Base-by-base conservation (phyloP, 176 grass and related monocot genomes). In the Eleusine indica region DNA sequence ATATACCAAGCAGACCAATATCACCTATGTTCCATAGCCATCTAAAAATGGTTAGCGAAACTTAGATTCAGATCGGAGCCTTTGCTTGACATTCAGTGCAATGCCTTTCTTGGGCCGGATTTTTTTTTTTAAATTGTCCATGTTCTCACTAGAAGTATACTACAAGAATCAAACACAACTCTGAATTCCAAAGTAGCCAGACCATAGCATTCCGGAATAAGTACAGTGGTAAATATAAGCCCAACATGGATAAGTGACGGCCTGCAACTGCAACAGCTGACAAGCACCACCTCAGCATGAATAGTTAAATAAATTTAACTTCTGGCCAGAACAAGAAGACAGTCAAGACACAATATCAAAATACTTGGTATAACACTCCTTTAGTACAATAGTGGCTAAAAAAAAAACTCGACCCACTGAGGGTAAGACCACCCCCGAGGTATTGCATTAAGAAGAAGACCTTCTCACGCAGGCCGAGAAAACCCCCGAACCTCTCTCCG, bases 201-300 rank as follows among this genome's bases (percentile, higher is more conserved):
- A 67, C 29, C 14, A 58, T 44, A 80, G 51, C 37, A 73, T 54
- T 47, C 5, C 58, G 43, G 61, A 58, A 58, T 58, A n/a, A 81
- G 46, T 48, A 43, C 58, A 82, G 63, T 77, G 25, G 42, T 21
- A 65, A 22, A 18, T 48, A 63, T 65, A 75, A 14, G 49, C 47
- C 37, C 61, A 19, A 82, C 51, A 74, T 74, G 57, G 70, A 64
- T 74, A 28, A 74, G 61, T 51, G n/a, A 30, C 43, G 28, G 69
- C 39, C 56, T 65, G 70, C 81, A 35, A 35, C 32, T 35, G 32
- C 81, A 83, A 66, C 53, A 78, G 19, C 52, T 67, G 70, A 82
- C 67, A 83, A 65, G 46, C 9, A 89, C 66, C 53, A 81, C 71
- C 39, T 64, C 44, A 76, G 44, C 25, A 85, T 25, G 19, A 76